Base-by-base conservation (phyloP, 148 eudicot species). In the Talinum fruticosum region DNA sequence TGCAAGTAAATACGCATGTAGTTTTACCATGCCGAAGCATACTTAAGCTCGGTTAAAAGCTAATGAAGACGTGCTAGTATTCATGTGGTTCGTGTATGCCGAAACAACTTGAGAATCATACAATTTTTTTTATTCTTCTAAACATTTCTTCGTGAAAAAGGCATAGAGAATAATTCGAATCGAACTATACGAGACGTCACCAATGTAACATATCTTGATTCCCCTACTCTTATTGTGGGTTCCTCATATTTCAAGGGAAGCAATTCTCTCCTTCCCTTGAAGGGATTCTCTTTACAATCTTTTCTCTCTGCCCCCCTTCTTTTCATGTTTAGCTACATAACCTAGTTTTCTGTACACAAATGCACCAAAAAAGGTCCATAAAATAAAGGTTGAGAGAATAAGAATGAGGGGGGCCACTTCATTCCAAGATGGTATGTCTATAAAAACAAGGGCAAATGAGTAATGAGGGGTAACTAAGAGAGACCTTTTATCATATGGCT, bases 231-330 rank as follows among this genome's bases (percentile, higher is more conserved):
- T 69, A 77, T 51, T 30, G 69, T 66, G 26, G n/a, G 49, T 32
- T 49, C 73, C n/a, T 37, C 10, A 36, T 2, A 35, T 30, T 1
- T 66, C 62, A 49, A 7, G 15, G 21, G 23, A 49, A 15, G 21
- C 49, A 76, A 68, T 77, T 68, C 62, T 51, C 79, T 26, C 54
- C 54, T 15, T 6, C 45, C 66, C 34, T 18, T 76, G 13, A 68
- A 76, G 47, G 34, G 34, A 76, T 67, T 76, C 73, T 76, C 66
- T 76, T 30, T 68, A 49, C n/a, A 5, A 14, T 6, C 32, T 37
- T 76, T 65, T 41, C 8, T 57, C 12, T 38, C 33, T 29, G 21
- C 34, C 36, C 34, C 26, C 47, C n/a, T 49, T 35, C 57, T 74
- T 57, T 57, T 37, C 32, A 33, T 54, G 47, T n/a, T 33, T 57